Evolutionary conservation across 805 yeast genomes (phyloP), one percentile per base, ranked within the genome.

Genomic region (Nakazawaea wickerhamii): DNA sequence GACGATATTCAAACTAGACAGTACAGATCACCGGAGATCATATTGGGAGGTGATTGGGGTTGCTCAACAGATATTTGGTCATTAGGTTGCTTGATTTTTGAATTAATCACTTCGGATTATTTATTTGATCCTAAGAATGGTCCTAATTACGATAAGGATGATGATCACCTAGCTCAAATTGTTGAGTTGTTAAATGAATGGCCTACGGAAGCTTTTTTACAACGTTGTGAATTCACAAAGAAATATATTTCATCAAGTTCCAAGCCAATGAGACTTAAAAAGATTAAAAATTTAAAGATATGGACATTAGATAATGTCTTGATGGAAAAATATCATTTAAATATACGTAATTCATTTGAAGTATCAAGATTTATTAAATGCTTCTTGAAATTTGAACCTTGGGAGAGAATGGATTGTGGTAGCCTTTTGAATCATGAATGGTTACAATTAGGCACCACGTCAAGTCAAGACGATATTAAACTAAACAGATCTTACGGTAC

Each of bases 11-110:
- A 89, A 62, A 89, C 97, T 1, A 71, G 97, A 36, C 96, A 89
- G 59, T 89, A 89, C 60, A 71, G 99, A 35, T 77, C 96, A 0
- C 98, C 98, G 1, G 99, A 91, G 55, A 85, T 84, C 4, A 61
- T 85, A 13, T 54, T 84, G 15, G 93, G 95, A 0, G 75, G 84
- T 8, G 70, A 76, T 25, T 93, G 99, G 99, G 99, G 99, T 1
- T 89, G 95, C 40, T 80, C 91, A 42, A 82, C 95, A 1, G 99
- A 93, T 63, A 74, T 91, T 37, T 93, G 99, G 99, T 85, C 96
- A n/a, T 70, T 85, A 54, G 97, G 95, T 0, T 90, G 98, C 64
- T 64, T 93, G 54, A 70, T 85, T 1, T 93, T 93, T 63, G 99
- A 93, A 65, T 70, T 93, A 19, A 62, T 91, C 34, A 91, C 99